These are phyloP conservation scores for Carpinus fangiana DNA, from an alignment of 306 rosid genomes.

Conservation along the genomic window DNA sequence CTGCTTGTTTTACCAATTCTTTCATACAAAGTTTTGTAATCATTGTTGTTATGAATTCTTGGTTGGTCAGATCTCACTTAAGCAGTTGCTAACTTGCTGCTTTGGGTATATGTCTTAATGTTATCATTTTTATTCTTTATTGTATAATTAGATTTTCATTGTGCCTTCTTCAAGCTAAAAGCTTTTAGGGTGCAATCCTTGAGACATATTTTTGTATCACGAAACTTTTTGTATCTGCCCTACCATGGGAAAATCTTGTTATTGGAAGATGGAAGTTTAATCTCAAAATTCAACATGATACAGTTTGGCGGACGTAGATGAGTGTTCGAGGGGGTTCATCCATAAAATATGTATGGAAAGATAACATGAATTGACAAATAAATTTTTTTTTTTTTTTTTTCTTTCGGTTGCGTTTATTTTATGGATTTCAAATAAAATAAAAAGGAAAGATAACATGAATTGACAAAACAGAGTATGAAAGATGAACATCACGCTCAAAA, in stretches of 20 bases:
- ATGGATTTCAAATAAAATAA: not conserved
- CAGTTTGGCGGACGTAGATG: too few relatives aligned
- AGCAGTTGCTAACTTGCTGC: conserved; percentile 11
- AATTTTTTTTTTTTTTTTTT: not conserved
- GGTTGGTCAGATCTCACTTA: conserved; percentile 28
- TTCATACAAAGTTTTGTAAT: conserved; percentile 29
- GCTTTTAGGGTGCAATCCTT: conserved; percentile 6
- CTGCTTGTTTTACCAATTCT: conserved; percentile 34
- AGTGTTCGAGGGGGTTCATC: too few relatives aligned
- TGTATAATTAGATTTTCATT: conserved; percentile 30
- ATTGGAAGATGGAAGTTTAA: not conserved
- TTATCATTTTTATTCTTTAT: conserved; percentile 15
- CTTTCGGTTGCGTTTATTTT: not conserved
- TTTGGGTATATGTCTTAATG: conserved; percentile 17
- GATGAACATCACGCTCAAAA: not conserved
- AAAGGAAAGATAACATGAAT: not conserved
- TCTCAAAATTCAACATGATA: not conserved
- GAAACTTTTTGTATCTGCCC: not conserved
- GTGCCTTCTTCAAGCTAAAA: conserved; percentile 1
- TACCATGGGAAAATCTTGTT: not conserved
- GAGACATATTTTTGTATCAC: not conserved
- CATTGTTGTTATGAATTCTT: conserved; percentile 29
- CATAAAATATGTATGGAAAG: too few relatives aligned
- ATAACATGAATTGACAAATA: too few relatives aligned
- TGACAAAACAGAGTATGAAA: not conserved